Evolutionary conservation across 129 eudicot species (phyloP).

Genomic region (Sambucus nigra): DNA sequence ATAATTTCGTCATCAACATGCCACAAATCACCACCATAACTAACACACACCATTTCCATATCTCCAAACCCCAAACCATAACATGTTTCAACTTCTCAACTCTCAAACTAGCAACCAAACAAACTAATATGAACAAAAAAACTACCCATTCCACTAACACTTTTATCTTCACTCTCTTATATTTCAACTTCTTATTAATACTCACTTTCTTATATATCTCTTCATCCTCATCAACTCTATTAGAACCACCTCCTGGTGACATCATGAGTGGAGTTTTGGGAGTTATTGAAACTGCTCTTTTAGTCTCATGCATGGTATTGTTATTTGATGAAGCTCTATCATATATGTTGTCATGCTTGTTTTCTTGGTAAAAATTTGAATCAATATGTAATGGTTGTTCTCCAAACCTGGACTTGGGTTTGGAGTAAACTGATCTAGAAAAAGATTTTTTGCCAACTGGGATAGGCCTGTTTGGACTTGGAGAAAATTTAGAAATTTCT

Average conservation of each 20-base stretch:
- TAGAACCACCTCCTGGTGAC: neutral
- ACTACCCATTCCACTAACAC: constrained; percentile 17
- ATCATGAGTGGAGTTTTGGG: constrained; percentile 13
- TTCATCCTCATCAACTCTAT: constrained; percentile 11
- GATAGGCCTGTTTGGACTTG: too few relatives aligned
- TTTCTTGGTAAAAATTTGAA: constrained; percentile 7
- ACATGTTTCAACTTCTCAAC: neutral
- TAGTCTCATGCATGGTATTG: neutral
- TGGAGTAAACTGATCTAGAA: constrained; percentile 13
- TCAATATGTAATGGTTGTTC: constrained; percentile 9
- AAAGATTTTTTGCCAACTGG: constrained; percentile 7
- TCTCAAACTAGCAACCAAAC: constrained; percentile 16
- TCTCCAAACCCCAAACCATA: constrained; percentile 13
- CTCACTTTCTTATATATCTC: constrained; percentile 12
- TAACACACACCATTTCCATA: constrained; percentile 35
- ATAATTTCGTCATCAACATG: constrained; percentile 25
- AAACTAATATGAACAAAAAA: constrained; percentile 5
- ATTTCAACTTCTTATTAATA: constrained; percentile 7
- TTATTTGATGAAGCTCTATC: constrained; percentile 8
- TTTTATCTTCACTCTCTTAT: constrained; percentile 12
- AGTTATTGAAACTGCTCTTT: too few relatives aligned
- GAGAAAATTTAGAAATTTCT: too few relatives aligned
- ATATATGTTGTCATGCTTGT: neutral
- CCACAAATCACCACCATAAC: constrained; percentile 34
- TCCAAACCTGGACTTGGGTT: constrained; percentile 15